A percentile compares a stretch with the other conserved stretches of the same genome.
Evolutionary conservation across 768 basidiomycete genomes (phyloP).

Genomic region (Cyclocybe aegerita): DNA sequence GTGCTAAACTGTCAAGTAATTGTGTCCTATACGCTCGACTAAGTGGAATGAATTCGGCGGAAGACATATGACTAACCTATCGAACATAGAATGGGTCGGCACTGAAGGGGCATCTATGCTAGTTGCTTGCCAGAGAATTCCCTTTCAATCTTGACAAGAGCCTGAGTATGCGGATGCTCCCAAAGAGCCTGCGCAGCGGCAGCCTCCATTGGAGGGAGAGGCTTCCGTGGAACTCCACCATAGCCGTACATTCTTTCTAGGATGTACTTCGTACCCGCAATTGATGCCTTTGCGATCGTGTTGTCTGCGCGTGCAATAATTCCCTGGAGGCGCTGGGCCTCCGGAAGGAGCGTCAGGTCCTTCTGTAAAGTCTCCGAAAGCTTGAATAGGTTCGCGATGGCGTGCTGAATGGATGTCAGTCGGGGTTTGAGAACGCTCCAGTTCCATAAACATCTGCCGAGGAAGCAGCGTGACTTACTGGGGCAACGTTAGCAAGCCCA

Average conservation of each 20-base stretch:
- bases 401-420: conserved; percentile 37
- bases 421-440: neutral
- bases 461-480: conserved; percentile 41
- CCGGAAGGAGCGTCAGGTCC: conserved; percentile 56
- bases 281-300: conserved; percentile 72
- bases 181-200: conserved; percentile 61
- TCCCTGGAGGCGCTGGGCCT: conserved; percentile 76
- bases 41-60: neutral
- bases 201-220: conserved; percentile 65
- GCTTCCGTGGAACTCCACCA: conserved; percentile 76
- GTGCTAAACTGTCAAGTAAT: no score
- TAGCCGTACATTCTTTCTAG: conserved; percentile 77
- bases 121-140: conserved; percentile 19
- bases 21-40: no score
- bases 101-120: no score
- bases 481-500: conserved; percentile 83
- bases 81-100: no score
- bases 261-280: conserved; percentile 83
- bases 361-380: conserved; percentile 56
- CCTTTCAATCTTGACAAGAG: conserved; percentile 64
- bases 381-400: conserved; percentile 60
- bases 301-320: conserved; percentile 80
- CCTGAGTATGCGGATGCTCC: conserved; percentile 70
- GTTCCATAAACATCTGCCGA: conserved; percentile 5
- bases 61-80: no score